Evolutionary conservation across 2,329 filamentous ascomycete genomes (phyloP).

Genomic region (Thelonectria discophora): DNA sequence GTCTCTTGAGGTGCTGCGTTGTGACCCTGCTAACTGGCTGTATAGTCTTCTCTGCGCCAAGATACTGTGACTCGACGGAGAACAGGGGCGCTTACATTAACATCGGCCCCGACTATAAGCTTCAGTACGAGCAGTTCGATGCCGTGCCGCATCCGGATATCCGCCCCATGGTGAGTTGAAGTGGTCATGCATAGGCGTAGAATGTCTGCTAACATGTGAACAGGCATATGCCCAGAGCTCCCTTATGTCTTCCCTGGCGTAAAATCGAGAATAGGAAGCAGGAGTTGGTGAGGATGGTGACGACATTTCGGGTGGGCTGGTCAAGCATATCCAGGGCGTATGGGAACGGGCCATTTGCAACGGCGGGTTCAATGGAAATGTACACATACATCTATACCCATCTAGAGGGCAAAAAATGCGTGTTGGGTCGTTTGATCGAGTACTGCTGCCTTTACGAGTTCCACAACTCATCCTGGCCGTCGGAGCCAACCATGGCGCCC

Average conservation of each 20-base stretch:
- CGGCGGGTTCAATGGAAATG: slow-evolving; percentile 37
- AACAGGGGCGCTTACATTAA: slow-evolving; percentile 99
- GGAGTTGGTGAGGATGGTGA: slow-evolving; percentile 28
- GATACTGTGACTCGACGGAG: slow-evolving; percentile 96
- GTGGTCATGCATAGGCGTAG: neutral
- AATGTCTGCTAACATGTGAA: slow-evolving; percentile 37
- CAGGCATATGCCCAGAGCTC: slow-evolving; percentile 87
- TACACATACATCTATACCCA: slow-evolving; percentile 43
- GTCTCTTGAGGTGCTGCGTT: slow-evolving; percentile 37
- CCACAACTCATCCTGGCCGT: slow-evolving; percentile 57
- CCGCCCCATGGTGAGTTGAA: slow-evolving; percentile 78
- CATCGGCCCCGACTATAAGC: slow-evolving; percentile 88
- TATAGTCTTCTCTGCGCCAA: slow-evolving; percentile 92
- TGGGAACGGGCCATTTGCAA: slow-evolving; percentile 41
- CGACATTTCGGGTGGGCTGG: slow-evolving; percentile 17
- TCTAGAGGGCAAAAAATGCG: slow-evolving; percentile 35
- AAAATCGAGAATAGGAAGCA: slow-evolving; percentile 37
- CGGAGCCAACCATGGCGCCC: slow-evolving; percentile 63
- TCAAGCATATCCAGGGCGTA: slow-evolving; percentile 39
- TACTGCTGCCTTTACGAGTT: slow-evolving; percentile 45
- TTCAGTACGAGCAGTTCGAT: slow-evolving; percentile 92
- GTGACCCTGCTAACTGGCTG: slow-evolving; percentile 25
- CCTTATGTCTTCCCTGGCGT: slow-evolving; percentile 80
- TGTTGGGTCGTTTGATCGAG: slow-evolving; percentile 21
- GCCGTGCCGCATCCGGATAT: slow-evolving; percentile 96